Evolutionary conservation across 257 asterid species (phyloP).

Genomic region (Nicotiana noctiflora): DNA sequence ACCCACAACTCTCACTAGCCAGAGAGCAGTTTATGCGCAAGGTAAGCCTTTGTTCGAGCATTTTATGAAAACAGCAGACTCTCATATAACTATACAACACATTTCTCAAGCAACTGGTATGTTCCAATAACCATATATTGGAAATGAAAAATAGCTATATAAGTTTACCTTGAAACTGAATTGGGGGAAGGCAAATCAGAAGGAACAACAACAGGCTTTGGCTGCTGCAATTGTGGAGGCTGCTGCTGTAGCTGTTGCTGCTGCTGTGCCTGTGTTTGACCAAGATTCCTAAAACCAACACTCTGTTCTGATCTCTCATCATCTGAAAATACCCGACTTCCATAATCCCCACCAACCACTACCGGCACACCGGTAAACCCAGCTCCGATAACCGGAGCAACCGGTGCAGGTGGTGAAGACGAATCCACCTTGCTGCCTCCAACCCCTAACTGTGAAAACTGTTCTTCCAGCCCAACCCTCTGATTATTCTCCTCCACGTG

Average conservation of each 20-base stretch:
- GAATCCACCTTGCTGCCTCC: constrained; percentile 23
- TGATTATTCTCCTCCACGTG: constrained; percentile 50
- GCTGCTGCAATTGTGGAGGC: constrained; percentile 54
- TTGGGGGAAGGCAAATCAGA: constrained; percentile 76
- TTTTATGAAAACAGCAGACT: not conserved
- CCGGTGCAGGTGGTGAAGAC: not conserved
- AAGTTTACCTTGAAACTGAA: constrained; percentile 73
- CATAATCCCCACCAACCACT: constrained; percentile 57
- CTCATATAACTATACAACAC: not conserved
- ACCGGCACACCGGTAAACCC: constrained; percentile 38
- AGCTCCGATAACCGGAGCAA: constrained; percentile 18
- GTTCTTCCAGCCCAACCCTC: constrained; percentile 68
- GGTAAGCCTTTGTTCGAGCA: not conserved
- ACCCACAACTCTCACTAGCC: not conserved
- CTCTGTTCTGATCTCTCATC: constrained; percentile 86
- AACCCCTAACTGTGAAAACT: constrained; percentile 53
- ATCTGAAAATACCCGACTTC: constrained; percentile 41
- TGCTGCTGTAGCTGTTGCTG: constrained; percentile 38
- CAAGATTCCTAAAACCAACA: constrained; percentile 37
- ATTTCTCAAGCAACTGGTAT: not conserved
- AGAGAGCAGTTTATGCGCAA: not conserved
- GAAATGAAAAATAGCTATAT: not conserved
- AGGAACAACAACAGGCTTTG: constrained; percentile 35
- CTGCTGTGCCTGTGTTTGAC: constrained; percentile 45
- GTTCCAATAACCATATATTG: not conserved